Evolutionary conservation across 306 rosid genomes (phyloP).

Genomic region (Fragaria iinumae): DNA sequence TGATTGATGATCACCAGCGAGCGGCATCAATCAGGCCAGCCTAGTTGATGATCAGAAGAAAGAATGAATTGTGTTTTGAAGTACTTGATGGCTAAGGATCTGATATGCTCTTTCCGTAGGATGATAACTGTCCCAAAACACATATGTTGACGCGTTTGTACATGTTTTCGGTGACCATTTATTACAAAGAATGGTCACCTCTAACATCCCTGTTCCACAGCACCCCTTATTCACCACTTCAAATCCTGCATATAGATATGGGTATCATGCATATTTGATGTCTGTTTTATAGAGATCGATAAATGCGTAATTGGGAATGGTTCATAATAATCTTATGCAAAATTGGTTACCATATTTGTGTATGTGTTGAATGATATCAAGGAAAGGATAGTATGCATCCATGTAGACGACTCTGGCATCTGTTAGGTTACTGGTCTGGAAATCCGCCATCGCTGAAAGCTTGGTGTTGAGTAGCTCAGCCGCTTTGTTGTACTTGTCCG

Average conservation of each 20-base stretch:
- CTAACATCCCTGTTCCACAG: slow-evolving; percentile 36
- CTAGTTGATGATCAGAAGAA: background rate
- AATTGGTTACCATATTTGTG: slow-evolving; percentile 10
- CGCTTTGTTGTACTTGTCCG: background rate
- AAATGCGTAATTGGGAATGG: background rate
- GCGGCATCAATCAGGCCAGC: background rate
- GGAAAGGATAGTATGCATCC: slow-evolving; percentile 11
- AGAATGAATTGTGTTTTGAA: slow-evolving; percentile 5
- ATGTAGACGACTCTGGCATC: slow-evolving; percentile 9
- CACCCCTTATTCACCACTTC: slow-evolving; percentile 15
- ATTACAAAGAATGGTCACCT: slow-evolving; percentile 16
- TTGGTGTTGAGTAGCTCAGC: slow-evolving; percentile 6
- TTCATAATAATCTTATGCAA: background rate
- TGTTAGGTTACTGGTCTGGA: background rate
- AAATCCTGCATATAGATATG: slow-evolving; percentile 29
- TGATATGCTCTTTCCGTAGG: slow-evolving; percentile 39
- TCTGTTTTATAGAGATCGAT: background rate
- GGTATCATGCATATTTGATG: background rate
- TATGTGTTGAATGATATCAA: background rate
- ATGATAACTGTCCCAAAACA: slow-evolving; percentile 49
- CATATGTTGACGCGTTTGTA: background rate
- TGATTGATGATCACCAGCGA: background rate
- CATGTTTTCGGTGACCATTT: background rate
- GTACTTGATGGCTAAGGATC: background rate
- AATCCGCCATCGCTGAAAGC: background rate